Base-by-base conservation (phyloP, 2,329 filamentous ascomycete species). In the Cordyceps cateniannulata region DNA sequence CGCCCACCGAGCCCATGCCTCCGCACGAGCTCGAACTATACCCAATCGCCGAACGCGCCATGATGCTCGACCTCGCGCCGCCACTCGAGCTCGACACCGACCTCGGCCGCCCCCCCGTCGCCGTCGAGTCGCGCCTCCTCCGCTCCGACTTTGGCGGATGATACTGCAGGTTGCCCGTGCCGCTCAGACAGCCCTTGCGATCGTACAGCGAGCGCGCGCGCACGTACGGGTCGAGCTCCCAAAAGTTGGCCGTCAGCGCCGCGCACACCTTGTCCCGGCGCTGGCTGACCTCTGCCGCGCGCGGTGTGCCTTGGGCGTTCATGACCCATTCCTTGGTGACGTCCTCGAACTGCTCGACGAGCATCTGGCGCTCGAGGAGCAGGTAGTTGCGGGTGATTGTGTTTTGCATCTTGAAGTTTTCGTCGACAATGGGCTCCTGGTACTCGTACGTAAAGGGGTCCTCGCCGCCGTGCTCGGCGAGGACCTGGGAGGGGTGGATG, bases 401-500 rank as follows among this genome's bases (percentile, higher is more conserved):
- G 64, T 87, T 80, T 65, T 86, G 81, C 82, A 93, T 87, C 61
- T 73, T 74, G 60, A 81, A 81, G 72, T 96, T 92, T 74, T 96
- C 92, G 38, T 83, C 86, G 0, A 80, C 71, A 1, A 80, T 69
- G 0, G 91, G 89, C 73, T 96, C 91, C 22, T 86, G 75, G 70
- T 93, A 97, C 62, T 81, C 74, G 73, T 95, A 96, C 40, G 81
- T 77, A 85, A 87, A 96, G 65, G 90, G 79, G 64, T 96, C 90
- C 16, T 87, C 82, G 57, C 92, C 92, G 40, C 91, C 91, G 6
- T 96, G 79, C 64, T 95, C 91, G 67, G 85, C 87, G 60, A 86
- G 82, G 64, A 96, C 88, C 55, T 86, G 84, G 54, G 79, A 78
- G 51, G 77, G 77, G 6, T 84, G 80, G 61, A 96, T 86, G 70